Conservation (phyloP, 225 moss, liverwort and hornwort genomes). For the Pseudisothecium myosuroides region DNA sequence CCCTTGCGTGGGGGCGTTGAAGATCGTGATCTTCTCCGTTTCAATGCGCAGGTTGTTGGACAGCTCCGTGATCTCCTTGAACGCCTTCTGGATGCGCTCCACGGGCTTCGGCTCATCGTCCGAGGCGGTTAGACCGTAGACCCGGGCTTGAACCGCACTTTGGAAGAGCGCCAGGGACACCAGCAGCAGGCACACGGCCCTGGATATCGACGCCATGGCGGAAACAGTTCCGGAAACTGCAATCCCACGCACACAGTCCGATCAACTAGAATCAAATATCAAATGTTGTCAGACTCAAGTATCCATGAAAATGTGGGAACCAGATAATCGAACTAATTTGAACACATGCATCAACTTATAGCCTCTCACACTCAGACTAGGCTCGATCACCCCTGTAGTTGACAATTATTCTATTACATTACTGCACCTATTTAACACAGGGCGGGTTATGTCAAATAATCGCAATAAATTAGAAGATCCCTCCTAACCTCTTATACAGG, state of each 20-base stretch:
- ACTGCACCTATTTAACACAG: too few relatives aligned
- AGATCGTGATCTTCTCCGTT: background rate
- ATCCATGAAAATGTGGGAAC: background rate
- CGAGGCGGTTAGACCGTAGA: background rate
- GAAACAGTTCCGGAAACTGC: background rate
- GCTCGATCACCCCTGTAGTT: background rate
- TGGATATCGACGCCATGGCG: conserved; percentile 1
- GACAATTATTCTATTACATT: background rate
- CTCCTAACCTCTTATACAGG: too few relatives aligned
- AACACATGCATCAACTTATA: too few relatives aligned
- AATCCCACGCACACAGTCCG: background rate
- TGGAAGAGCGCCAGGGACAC: conserved; percentile 1
- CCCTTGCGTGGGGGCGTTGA: background rate
- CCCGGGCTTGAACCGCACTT: background rate
- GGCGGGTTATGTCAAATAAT: background rate
- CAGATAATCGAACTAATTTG: background rate
- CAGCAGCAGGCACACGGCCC: background rate
- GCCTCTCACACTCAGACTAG: background rate
- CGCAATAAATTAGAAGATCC: background rate
- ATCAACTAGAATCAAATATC: background rate
- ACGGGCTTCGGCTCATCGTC: background rate
- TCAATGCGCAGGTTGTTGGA: background rate
- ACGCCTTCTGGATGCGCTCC: background rate
- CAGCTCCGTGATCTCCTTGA: background rate
- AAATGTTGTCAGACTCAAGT: background rate